Percentiles rank a stretch among this genome's conserved stretches.
These are phyloP conservation scores for Leccinum subtestaceum DNA, from an alignment of 768 basidiomycete species.

Conservation along the genomic window DNA sequence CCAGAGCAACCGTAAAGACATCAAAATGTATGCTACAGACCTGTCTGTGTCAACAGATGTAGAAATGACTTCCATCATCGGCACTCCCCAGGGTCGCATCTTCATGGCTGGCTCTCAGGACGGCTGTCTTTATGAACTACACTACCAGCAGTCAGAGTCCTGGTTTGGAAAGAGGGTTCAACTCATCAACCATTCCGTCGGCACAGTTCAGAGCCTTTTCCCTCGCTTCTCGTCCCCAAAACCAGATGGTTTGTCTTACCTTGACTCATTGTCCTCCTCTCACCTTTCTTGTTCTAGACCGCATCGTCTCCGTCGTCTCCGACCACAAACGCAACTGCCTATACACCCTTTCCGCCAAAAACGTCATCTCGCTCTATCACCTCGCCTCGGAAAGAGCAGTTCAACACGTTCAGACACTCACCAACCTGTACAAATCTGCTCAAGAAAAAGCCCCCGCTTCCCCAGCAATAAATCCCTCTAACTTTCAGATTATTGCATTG, in stretches of 20 bases:
- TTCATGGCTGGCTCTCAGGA: constrained; percentile 88
- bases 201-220: constrained; percentile 73
- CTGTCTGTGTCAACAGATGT: constrained; percentile 74
- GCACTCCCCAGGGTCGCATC: constrained; percentile 79
- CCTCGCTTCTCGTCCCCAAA: constrained; percentile 67
- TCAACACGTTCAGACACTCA: constrained; percentile 71
- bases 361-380: constrained; percentile 64
- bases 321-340: constrained; percentile 70
- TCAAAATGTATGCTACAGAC: constrained; percentile 90
- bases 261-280: neutral
- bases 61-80: constrained; percentile 82
- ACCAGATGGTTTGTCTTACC: constrained; percentile 55
- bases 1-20: constrained; percentile 56
- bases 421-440: constrained; percentile 69
- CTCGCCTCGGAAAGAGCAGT: constrained; percentile 62
- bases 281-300: constrained; percentile 46
- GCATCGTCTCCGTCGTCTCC: constrained; percentile 63
- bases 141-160: constrained; percentile 85
- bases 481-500: constrained; percentile 66
- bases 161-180: constrained; percentile 90
- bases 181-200: constrained; percentile 83
- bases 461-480: constrained; percentile 64
- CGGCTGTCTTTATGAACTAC: constrained; percentile 87
- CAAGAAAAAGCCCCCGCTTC: constrained; percentile 81
- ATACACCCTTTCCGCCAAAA: constrained; percentile 71